Percentiles rank a stretch among this genome's conserved stretches.
phyloP scores from a whole-genome alignment of 306 rosid genomes.

The Acmispon strigosus region DNA sequence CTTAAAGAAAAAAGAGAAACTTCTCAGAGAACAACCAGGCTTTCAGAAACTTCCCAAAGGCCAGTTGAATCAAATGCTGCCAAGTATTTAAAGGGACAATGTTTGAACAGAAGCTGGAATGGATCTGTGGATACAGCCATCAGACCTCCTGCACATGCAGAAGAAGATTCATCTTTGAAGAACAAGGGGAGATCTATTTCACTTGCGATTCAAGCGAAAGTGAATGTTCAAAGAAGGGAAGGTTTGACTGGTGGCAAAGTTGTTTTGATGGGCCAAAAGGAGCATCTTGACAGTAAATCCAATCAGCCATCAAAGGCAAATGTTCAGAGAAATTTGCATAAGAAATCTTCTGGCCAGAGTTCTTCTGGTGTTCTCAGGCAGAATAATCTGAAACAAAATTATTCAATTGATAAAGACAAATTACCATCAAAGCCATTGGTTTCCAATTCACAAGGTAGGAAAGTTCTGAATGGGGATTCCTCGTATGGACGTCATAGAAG shows the following conservation, averaged over 20 bases:
- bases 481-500: constrained; percentile 56
- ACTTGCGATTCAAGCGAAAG: constrained; percentile 96
- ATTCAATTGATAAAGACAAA: constrained; percentile 49
- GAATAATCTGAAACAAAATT: constrained; percentile 86
- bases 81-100: constrained; percentile 74
- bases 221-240: constrained; percentile 89
- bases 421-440: constrained; percentile 51
- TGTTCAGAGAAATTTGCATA: constrained; percentile 47
- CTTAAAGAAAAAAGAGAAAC: constrained; percentile 52
- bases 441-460: constrained; percentile 47
- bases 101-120: constrained; percentile 86
- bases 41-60: constrained; percentile 49
- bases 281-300: constrained; percentile 51
- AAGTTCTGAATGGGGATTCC: constrained; percentile 44
- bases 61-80: constrained; percentile 66
- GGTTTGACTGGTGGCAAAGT: constrained; percentile 49
- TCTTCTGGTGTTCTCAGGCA: constrained; percentile 60
- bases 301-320: constrained; percentile 41
- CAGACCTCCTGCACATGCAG: constrained; percentile 33
- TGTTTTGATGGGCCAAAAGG: constrained; percentile 45
- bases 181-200: constrained; percentile 75
- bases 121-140: constrained; percentile 60
- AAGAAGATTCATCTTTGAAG: constrained; percentile 43
- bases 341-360: constrained; percentile 39
- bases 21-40: constrained; percentile 43